phyloP scores from a whole-genome alignment of 305 asterid species.

The Fraxinus ornus region DNA sequence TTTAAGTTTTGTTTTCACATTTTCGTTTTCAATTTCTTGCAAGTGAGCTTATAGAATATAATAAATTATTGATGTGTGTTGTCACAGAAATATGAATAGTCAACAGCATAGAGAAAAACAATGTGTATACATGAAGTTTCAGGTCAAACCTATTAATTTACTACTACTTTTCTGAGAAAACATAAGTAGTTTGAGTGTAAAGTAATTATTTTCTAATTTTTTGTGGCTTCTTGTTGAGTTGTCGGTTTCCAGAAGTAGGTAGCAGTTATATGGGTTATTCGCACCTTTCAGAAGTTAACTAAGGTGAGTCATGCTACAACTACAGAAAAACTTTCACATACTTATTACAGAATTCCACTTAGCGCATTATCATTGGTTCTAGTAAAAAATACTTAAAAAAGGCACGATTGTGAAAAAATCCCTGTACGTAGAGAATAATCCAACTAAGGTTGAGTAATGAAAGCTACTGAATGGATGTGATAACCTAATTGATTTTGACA shows the following conservation, averaged over 20 bases:
- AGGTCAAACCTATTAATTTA: not conserved
- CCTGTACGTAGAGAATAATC: too few relatives aligned
- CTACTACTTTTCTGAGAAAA: not conserved
- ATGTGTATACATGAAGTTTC: not conserved
- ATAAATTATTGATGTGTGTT: conserved; percentile 38
- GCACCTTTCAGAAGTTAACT: conserved; percentile 22
- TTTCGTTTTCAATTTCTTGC: conserved; percentile 29
- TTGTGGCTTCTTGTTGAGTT: conserved; percentile 28
- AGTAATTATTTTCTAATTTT: not conserved
- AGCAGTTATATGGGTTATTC: conserved; percentile 34
- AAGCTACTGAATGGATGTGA: conserved; percentile 12
- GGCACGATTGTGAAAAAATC: too few relatives aligned
- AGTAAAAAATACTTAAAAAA: too few relatives aligned
- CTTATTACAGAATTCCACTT: too few relatives aligned
- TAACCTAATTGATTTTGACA: not conserved
- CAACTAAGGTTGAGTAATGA: conserved; percentile 23
- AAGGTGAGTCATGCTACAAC: not conserved
- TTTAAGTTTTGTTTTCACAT: conserved; percentile 9
- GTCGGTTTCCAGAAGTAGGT: conserved; percentile 38
- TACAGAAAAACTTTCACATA: too few relatives aligned
- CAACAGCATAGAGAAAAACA: not conserved
- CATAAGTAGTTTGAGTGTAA: not conserved
- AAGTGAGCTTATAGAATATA: conserved; percentile 31
- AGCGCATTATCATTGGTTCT: too few relatives aligned
- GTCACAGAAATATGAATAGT: not conserved